Conservation (phyloP, 1,284 basidiomycete species). For the Pseudozyma thailandica region DNA sequence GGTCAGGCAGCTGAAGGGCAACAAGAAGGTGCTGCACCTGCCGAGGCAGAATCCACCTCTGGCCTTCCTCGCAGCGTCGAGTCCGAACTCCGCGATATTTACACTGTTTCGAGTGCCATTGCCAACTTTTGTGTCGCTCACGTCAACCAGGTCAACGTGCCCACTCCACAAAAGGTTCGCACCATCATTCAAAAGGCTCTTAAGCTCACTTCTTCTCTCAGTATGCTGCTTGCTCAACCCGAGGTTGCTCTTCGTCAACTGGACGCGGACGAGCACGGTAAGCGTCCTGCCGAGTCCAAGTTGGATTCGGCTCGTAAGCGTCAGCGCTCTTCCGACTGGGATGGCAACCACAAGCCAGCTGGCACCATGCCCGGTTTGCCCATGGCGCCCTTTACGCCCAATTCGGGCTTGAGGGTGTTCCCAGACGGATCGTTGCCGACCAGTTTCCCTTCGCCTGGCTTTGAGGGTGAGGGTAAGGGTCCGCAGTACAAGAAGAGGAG, state of each 20-base stretch:
- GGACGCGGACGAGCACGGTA: slow-evolving; percentile 36
- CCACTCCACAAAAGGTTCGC: slow-evolving; percentile 46
- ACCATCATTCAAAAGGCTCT: slow-evolving; percentile 48
- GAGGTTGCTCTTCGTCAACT: slow-evolving; percentile 49
- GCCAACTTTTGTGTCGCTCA: slow-evolving; percentile 54
- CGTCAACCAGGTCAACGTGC: slow-evolving; percentile 40
- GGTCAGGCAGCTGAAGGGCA: slow-evolving; percentile 6
- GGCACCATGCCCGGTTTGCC: slow-evolving; percentile 10
- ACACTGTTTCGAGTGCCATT: slow-evolving; percentile 52
- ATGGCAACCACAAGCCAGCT: slow-evolving; percentile 13
- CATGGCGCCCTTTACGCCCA: slow-evolving; percentile 22
- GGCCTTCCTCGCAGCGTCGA: slow-evolving; percentile 37
- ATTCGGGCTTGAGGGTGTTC: slow-evolving; percentile 27
- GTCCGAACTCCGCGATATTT: slow-evolving; percentile 45
- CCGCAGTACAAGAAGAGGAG: slow-evolving; percentile 66
- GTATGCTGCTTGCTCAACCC: slow-evolving; percentile 46
- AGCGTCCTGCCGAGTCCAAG: slow-evolving; percentile 41
- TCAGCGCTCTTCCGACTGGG: slow-evolving; percentile 47
- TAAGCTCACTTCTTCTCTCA: slow-evolving; percentile 55
- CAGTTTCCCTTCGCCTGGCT: slow-evolving; percentile 38
- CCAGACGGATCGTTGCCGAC: slow-evolving; percentile 46
- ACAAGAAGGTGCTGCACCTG: slow-evolving; percentile 12
- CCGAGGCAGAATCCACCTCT: slow-evolving; percentile 16
- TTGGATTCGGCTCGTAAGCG: slow-evolving; percentile 49
- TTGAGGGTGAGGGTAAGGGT: slow-evolving; percentile 35